These are phyloP conservation scores for Lathyrus sativus DNA, from an alignment of 306 rosid species.

Conservation along the genomic window DNA sequence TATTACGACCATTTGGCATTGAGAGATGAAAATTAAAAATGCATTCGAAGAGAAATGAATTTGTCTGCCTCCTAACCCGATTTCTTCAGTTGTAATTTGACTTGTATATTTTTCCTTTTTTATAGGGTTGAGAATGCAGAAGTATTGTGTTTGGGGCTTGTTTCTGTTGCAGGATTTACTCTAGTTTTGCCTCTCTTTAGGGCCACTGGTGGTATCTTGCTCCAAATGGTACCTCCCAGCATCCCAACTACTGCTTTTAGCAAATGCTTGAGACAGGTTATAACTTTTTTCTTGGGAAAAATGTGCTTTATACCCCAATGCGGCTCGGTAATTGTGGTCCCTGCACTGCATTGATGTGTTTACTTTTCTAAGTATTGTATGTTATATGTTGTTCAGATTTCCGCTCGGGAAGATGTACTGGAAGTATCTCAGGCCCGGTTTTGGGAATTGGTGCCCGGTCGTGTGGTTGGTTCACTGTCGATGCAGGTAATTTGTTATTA, in stretches of 20 bases:
- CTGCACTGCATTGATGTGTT: slow-evolving; percentile 8
- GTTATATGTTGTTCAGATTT: slow-evolving; percentile 48
- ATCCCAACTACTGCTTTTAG: slow-evolving; percentile 84
- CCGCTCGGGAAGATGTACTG: slow-evolving; percentile 71
- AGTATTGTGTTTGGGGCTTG: slow-evolving; percentile 91
- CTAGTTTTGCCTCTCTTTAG: slow-evolving; percentile 92
- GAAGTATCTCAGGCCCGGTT: slow-evolving; percentile 83
- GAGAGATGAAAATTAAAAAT: slow-evolving; percentile 6
- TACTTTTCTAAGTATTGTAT: background rate
- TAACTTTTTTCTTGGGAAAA: slow-evolving; percentile 26
- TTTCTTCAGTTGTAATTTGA: slow-evolving; percentile 31
- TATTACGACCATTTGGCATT: slow-evolving; percentile 18
- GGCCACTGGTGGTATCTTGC: slow-evolving; percentile 89
- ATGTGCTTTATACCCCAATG: slow-evolving; percentile 11
- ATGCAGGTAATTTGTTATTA: slow-evolving; percentile 53
- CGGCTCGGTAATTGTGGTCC: background rate
- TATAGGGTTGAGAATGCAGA: slow-evolving; percentile 96
- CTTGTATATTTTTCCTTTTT: slow-evolving; percentile 35
- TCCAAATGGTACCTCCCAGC: slow-evolving; percentile 95
- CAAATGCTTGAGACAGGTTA: slow-evolving; percentile 96
- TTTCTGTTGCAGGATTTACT: slow-evolving; percentile 81
- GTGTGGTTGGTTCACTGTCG: slow-evolving; percentile 76
- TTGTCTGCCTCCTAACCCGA: background rate
- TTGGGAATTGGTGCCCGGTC: slow-evolving; percentile 97
- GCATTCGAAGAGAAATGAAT: background rate